Base-by-base conservation (phyloP, 2,329 filamentous ascomycete genomes). In the Colletotrichum nymphaeae region DNA sequence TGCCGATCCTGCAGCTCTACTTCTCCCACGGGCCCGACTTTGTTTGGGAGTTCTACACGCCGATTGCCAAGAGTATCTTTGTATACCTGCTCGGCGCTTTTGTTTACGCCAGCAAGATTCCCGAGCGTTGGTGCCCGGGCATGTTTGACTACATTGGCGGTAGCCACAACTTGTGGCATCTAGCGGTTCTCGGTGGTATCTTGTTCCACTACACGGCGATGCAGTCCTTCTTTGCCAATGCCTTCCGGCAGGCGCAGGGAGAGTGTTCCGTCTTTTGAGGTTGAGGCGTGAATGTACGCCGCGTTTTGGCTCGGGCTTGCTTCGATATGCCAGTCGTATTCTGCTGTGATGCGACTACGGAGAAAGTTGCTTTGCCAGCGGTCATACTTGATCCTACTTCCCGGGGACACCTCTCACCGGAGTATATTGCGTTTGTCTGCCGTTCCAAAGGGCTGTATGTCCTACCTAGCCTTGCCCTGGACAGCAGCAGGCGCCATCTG, bases 121-220 rank as follows among this genome's bases (percentile, higher is more conserved):
- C 97, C 2, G 97, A 99, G 86, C 89, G 95, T 74, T 99, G 95
- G 93, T 93, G 89, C 77, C 97, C 97, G 0, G 97, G 97, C 63
- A 91, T 93, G 81, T 99, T 99, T 78, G 97, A 99, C 83, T 98
- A 98, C 81, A 89, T 97, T 53, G 97, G 97, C 52, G 95, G 95
- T 58, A 97, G 94, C 82, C 97, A 99, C 84, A 99, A 99, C 83
- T 91, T 99, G 72, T 99, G 97, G 97, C 97, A 99, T 83, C 84
- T 97, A 42, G 97, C 97, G 8, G 97, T 99, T 12, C 86, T 99
- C 32, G 95, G 95, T 19, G 97, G 97, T 12, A 99, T 99, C 71
- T 83, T 98, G n/a, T 98, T 98, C 82, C 97, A 99, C 83, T 99
- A 98, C 84, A 89, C 90, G 26, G 97, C 97, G 22, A 98, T 99